Evolutionary conservation across 306 rosid genomes (phyloP), one percentile per base, ranked within the genome.

Genomic region (Quercus variabilis): DNA sequence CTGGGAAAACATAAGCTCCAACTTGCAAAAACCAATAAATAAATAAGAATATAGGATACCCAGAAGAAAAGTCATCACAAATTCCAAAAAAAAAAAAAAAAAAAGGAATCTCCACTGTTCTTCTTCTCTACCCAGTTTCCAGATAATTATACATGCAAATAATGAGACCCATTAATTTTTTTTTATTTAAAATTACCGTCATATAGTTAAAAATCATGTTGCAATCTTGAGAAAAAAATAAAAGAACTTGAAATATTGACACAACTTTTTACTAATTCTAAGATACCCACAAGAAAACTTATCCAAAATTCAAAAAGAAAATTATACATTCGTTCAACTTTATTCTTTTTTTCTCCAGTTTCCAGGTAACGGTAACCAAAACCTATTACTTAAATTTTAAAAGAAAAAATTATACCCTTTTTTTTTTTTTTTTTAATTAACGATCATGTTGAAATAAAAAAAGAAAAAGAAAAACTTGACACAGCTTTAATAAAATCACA

Each of bases 311-410:
- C 19, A 72, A n/a, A 67, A 19, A 59, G 20, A 67, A 41, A 41
- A 41, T 41, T 41, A 41, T 41, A 8, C 11, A 41, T 49, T 6
- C 1, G 4, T 21, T 51, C 65, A 52, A 46, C 35, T 41, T 41
- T 0, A 41, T 5, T 23, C 65, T 76, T 51, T 68, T 68, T 52
- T 75, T 43, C 52, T 75, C 80, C 14, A 75, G 43, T 49, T 71
- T 62, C 57, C 72, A 83, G 74, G 59, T 23, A 31, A 70, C 69
- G 81, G 85, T 59, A 20, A 71, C 71, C 3, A 41, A 23, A 79
- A 76, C 76, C 78, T 41, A 55, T 49, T 80, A 83, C 57, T 80
- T 55, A 71, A 75, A 80, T 59, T 20, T 59, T 59, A 68, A 10
- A 67, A 35, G 4, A 64, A 4, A 60, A 26, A 60, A 21, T 30